Conservation (phyloP, 1,139 yeast species). For the Debaryomyces fabryi region DNA sequence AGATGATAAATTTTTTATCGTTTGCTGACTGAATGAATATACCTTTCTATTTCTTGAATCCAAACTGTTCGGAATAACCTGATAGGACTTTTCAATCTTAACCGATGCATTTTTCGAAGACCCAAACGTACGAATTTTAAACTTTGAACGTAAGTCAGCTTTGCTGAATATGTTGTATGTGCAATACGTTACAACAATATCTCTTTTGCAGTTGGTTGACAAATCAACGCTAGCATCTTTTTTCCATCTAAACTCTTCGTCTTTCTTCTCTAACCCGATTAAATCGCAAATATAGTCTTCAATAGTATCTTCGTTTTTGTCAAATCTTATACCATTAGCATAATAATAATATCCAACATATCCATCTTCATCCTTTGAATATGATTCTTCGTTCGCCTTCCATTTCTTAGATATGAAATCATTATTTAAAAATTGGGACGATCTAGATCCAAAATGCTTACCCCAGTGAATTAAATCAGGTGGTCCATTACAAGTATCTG, state of each 20-base stretch:
- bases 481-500: constrained; percentile 30
- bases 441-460: constrained; percentile 36
- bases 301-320: constrained; percentile 25
- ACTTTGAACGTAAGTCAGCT: constrained; percentile 49
- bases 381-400: constrained; percentile 9
- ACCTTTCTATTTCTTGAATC: constrained; percentile 21
- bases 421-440: constrained; percentile 31
- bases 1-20: constrained; percentile 23
- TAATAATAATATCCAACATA: constrained; percentile 46
- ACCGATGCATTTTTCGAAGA: constrained; percentile 23
- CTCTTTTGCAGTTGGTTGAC: constrained; percentile 27
- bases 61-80: constrained; percentile 26
- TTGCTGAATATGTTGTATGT: constrained; percentile 51
- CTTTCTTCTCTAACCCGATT: constrained; percentile 29
- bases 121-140: constrained; percentile 29
- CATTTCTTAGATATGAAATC: constrained; percentile 26
- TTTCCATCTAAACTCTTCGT: constrained; percentile 22
- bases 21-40: constrained; percentile 19
- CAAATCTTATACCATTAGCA: constrained; percentile 37
- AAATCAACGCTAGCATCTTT: constrained; percentile 12
- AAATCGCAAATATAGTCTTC: constrained; percentile 33
- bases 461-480: constrained; percentile 47
- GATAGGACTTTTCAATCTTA: constrained; percentile 34
- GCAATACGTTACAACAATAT: constrained; percentile 50
- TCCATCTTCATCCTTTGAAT: constrained; percentile 37